Conservation (phyloP, 73 alveolate species). For the Stentor roeselii region DNA sequence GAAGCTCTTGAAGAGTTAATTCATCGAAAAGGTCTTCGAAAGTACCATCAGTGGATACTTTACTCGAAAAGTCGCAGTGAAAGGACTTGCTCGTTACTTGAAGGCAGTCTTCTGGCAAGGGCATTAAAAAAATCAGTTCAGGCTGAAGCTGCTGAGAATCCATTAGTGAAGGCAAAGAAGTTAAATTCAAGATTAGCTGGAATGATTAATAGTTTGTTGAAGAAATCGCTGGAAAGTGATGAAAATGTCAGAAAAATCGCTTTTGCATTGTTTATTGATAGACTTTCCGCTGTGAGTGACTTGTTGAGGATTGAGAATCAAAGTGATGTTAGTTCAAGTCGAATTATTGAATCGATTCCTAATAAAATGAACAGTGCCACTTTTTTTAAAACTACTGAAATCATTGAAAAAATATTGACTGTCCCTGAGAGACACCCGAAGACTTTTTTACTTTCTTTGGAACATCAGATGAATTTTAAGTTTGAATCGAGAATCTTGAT, state of each 20-base stretch:
- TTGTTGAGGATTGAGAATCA: neutral
- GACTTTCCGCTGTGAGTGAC: neutral
- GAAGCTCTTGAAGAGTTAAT: neutral
- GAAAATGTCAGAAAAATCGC: neutral
- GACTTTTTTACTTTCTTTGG: neutral
- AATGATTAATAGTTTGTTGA: too few relatives aligned
- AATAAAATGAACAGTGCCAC: neutral
- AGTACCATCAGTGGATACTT: neutral
- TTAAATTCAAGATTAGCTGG: too few relatives aligned
- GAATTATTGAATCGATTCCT: neutral
- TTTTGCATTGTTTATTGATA: neutral
- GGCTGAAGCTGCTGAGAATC: too few relatives aligned
- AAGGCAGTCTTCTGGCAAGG: neutral
- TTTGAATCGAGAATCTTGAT: neutral
- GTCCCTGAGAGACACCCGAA: neutral
- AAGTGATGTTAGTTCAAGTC: neutral
- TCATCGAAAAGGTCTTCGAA: neutral
- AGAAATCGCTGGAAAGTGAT: too few relatives aligned
- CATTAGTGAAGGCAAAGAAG: too few relatives aligned
- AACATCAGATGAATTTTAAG: neutral
- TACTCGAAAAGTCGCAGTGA: neutral
- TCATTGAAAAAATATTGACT: neutral
- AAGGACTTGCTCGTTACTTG: neutral
- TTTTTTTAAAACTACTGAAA: neutral
- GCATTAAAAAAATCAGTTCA: neutral